Conservation (phyloP, 768 basidiomycete species). For the Agrocybe pediades region DNA sequence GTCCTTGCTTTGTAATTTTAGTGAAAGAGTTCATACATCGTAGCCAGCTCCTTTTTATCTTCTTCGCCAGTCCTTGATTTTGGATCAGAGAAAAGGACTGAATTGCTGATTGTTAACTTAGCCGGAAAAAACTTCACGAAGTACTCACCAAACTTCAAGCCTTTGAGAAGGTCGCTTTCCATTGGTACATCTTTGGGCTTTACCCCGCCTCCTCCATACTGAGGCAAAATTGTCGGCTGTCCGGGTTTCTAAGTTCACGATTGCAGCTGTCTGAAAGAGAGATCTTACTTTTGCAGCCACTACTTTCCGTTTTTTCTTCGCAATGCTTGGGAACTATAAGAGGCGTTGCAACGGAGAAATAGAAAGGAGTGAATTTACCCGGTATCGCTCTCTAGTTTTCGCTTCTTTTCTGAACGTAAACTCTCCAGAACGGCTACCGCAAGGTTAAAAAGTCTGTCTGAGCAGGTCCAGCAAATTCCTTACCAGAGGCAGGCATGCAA, state of each 20-base stretch:
- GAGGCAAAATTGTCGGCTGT: conserved; percentile 62
- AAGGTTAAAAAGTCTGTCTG: not conserved
- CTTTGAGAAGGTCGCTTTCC: conserved; percentile 69
- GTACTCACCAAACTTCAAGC: conserved; percentile 76
- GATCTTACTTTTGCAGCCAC: conserved; percentile 47
- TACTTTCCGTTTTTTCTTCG: conserved; percentile 64
- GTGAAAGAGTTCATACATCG: conserved; percentile 44
- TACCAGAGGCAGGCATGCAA: conserved; percentile 73
- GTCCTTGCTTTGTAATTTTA: not conserved
- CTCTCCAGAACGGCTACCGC: conserved; percentile 58
- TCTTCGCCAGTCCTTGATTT: conserved; percentile 66
- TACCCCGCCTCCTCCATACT: conserved; percentile 63
- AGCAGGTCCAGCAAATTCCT: not conserved
- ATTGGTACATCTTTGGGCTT: conserved; percentile 60
- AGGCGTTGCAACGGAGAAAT: not conserved
- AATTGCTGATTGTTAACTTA: not conserved
- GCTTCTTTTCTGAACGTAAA: conserved; percentile 65
- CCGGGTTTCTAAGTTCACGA: not conserved
- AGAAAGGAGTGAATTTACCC: conserved; percentile 40
- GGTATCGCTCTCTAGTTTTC: conserved; percentile 68
- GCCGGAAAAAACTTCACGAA: not conserved
- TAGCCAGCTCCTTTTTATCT: conserved; percentile 71
- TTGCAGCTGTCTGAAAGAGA: not conserved
- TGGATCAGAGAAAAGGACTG: conserved; percentile 78
- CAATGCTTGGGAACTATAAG: conserved; percentile 24